Percentiles rank a stretch among this genome's conserved stretches.
These are phyloP conservation scores for Populus nigra DNA, from an alignment of 345 rosid species.

Conservation along the genomic window DNA sequence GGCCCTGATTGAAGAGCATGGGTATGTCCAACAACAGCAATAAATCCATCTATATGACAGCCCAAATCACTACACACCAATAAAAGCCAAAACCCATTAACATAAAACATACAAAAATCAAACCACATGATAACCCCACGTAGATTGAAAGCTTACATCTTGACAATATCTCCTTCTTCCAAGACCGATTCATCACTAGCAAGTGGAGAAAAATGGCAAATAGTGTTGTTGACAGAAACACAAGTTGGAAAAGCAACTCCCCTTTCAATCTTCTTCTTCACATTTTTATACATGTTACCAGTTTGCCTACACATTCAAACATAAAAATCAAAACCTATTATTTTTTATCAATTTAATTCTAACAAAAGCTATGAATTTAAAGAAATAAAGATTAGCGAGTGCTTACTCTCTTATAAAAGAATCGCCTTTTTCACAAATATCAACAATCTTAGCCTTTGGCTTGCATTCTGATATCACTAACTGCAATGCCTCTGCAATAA, in stretches of 20 bases:
- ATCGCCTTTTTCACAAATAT: constrained; percentile 87
- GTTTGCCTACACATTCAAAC: constrained; percentile 54
- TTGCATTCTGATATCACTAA: constrained; percentile 72
- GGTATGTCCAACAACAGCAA: constrained; percentile 88
- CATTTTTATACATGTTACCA: constrained; percentile 87
- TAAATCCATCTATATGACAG: constrained; percentile 96
- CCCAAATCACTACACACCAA: constrained; percentile 73
- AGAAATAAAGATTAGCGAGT: background rate
- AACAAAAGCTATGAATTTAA: background rate
- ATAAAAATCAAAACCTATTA: constrained; percentile 3
- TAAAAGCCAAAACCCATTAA: background rate
- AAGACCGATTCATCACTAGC: constrained; percentile 69
- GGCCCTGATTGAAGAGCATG: constrained; percentile 79
- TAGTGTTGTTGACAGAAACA: constrained; percentile 78
- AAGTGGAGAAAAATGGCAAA: constrained; percentile 89
- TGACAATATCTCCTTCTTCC: constrained; percentile 86
- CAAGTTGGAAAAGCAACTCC: constrained; percentile 98
- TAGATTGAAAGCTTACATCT: constrained; percentile 54
- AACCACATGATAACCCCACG: background rate
- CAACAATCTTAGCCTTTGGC: constrained; percentile 81
- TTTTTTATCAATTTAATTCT: background rate
- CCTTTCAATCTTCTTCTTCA: constrained; percentile 82
- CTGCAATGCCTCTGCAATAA: constrained; percentile 72
- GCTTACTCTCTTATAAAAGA: constrained; percentile 83
- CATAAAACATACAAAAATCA: background rate